These are phyloP conservation scores for Aureobasidium uvarum DNA, from an alignment of 2,329 filamentous ascomycete genomes.

Conservation along the genomic window DNA sequence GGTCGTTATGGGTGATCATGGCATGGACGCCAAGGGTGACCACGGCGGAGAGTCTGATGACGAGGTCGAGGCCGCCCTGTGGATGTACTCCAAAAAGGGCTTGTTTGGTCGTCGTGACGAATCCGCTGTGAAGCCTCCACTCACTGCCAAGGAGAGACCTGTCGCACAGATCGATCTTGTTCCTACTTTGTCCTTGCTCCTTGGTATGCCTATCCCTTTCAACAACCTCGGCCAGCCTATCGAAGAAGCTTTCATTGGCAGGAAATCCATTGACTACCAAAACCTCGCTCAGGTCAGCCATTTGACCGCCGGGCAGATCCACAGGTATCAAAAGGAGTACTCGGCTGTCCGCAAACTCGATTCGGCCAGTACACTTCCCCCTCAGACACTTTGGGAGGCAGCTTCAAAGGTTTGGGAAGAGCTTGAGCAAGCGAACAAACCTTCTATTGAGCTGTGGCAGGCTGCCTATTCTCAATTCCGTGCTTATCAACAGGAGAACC, in stretches of 20 bases:
- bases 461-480: constrained; percentile 59
- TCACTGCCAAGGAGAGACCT: constrained; percentile 74
- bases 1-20: constrained; percentile 98
- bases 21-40: constrained; percentile 96
- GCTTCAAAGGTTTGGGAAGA: constrained; percentile 57
- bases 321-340: constrained; percentile 85
- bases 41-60: constrained; percentile 98
- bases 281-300: constrained; percentile 76
- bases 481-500: constrained; percentile 73
- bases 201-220: constrained; percentile 91
- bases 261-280: constrained; percentile 65
- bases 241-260: constrained; percentile 82
- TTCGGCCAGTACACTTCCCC: constrained; percentile 56
- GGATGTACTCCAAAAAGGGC: constrained; percentile 94
- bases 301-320: constrained; percentile 78
- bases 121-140: constrained; percentile 57
- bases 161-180: constrained; percentile 89
- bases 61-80: constrained; percentile 88
- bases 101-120: constrained; percentile 75
- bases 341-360: constrained; percentile 68
- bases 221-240: constrained; percentile 94
- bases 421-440: constrained; percentile 44
- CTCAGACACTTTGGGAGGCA: constrained; percentile 58
- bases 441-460: constrained; percentile 42
- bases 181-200: constrained; percentile 79